Percentiles rank a stretch among this genome's conserved stretches.
Conservation (phyloP, 1,139 yeast genomes). For the Tardiomyces digboiensis region DNA sequence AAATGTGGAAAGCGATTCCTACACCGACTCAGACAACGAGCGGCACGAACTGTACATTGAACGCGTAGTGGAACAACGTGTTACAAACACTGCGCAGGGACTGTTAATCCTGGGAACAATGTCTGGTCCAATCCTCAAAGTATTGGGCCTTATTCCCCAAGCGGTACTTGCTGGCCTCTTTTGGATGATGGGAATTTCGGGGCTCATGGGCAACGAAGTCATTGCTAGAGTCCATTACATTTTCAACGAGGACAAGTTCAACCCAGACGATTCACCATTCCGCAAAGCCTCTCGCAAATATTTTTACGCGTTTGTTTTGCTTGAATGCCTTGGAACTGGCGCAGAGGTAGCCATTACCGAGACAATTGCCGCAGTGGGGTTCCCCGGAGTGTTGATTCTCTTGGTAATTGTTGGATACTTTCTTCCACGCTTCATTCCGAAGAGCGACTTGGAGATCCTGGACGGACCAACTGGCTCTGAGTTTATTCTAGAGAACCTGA, state of each 20-base stretch:
- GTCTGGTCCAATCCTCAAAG: conserved; percentile 77
- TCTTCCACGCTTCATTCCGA: conserved; percentile 57
- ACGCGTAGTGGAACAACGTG: conserved; percentile 80
- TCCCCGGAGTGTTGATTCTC: conserved; percentile 72
- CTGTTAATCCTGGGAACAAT: conserved; percentile 74
- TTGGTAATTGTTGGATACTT: conserved; percentile 53
- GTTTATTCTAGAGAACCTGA: conserved; percentile 34
- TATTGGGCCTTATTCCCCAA: conserved; percentile 84
- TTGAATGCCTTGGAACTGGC: conserved; percentile 60
- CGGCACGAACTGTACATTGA: conserved; percentile 22
- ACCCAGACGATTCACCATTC: conserved; percentile 26
- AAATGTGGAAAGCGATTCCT: conserved; percentile 12
- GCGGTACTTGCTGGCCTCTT: conserved; percentile 88
- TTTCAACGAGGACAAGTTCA: conserved; percentile 42
- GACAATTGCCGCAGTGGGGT: conserved; percentile 89
- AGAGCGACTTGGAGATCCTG: conserved; percentile 46
- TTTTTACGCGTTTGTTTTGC: conserved; percentile 43
- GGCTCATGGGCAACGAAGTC: conserved; percentile 59
- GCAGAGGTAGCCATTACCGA: conserved; percentile 81
- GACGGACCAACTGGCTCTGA: conserved; percentile 72
- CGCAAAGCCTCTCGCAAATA: conserved; percentile 25
- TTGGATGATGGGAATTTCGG: conserved; percentile 86
- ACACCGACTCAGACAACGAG: background rate
- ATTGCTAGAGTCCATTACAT: conserved; percentile 54
- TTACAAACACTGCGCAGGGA: conserved; percentile 82